Base-by-base conservation (phyloP, 2,329 filamentous ascomycete genomes). In the Scorias spongiosa region DNA sequence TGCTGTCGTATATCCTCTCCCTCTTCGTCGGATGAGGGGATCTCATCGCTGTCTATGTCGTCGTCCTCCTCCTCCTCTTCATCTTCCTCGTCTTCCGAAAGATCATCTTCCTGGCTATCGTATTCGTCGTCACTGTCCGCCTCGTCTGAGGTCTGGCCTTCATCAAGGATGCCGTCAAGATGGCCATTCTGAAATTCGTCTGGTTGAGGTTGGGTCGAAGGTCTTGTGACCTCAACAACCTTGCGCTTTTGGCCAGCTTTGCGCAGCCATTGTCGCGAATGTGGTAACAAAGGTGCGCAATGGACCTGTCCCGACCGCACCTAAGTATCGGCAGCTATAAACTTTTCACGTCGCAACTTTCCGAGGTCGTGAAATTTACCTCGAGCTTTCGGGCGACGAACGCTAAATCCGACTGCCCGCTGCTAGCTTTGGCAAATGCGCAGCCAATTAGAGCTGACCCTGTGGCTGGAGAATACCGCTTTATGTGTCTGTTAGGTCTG, bases 1-100 rank as follows among this genome's bases (percentile, higher is more conserved):
- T 69, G 66, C 46, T 66, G 56, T 42, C 65, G 61, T 14, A 69
- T 63, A 44, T 64, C 62, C 44, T 63, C 60, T 30, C 62, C 62
- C 29, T 62, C 62, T 18, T 57, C 60, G 42, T 62, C 59, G 18
- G 63, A 64, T 4, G 61, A 62, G 2, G 60, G 58, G 8, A 62
- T 57, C 44, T 65, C 62, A 45, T 66, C 61, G 51, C 61, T 63
- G 39, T 63, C 60, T 14, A 63, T 57, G 14, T 68, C 63, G 17
- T 57, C 56, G 26, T 59, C 56, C 15, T 48, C 39, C 15, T 48
- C 47, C 15, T 48, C 39, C 15, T 48, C 47, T n/a, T 48, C 48
- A 15, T 60, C 57, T 12, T 59, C 60, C 2, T 60, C 61, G 11
- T 57, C 54, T 20, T 57, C 56, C 30, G 18, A 32, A 11, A 39